Percentiles rank a stretch among this genome's conserved stretches.
These are phyloP conservation scores for Filobasidium wieringae DNA, from an alignment of 768 basidiomycete genomes.

Conservation along the genomic window DNA sequence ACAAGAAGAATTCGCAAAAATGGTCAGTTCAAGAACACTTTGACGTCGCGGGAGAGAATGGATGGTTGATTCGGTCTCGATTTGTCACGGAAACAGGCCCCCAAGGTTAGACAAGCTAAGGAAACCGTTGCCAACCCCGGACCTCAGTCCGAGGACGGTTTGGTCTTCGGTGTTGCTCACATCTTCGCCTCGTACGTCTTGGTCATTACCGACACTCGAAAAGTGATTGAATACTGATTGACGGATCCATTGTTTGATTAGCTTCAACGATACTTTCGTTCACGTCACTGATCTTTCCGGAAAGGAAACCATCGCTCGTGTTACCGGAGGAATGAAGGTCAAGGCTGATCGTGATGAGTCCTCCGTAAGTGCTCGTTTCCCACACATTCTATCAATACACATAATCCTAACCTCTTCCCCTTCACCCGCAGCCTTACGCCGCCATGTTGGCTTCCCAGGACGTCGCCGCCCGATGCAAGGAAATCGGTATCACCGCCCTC, in stretches of 20 bases:
- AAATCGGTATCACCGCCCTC: constrained; percentile 94
- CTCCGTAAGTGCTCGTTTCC: constrained; percentile 49
- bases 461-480: constrained; percentile 88
- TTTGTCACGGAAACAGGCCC: too few species aligned
- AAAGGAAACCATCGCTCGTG: constrained; percentile 97
- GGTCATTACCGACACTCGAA: neutral
- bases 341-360: constrained; percentile 99
- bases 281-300: constrained; percentile 98
- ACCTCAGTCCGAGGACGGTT: constrained; percentile 59
- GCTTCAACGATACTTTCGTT: constrained; percentile 98
- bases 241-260: constrained; percentile 4
- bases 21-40: neutral
- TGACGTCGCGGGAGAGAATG: neutral
- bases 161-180: constrained; percentile 95
- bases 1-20: constrained; percentile 2
- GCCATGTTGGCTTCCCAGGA: constrained; percentile 99
- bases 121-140: neutral
- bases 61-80: neutral
- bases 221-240: neutral
- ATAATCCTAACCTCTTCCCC: neutral
- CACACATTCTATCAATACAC: neutral
- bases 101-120: constrained; percentile 10
- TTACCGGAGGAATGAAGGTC: constrained; percentile 99
- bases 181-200: constrained; percentile 69
- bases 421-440: constrained; percentile 43